Evolutionary conservation across 495 filamentous ascomycete genomes (phyloP), one percentile per base, ranked within the genome.

Genomic region (Aspergillus steynii): DNA sequence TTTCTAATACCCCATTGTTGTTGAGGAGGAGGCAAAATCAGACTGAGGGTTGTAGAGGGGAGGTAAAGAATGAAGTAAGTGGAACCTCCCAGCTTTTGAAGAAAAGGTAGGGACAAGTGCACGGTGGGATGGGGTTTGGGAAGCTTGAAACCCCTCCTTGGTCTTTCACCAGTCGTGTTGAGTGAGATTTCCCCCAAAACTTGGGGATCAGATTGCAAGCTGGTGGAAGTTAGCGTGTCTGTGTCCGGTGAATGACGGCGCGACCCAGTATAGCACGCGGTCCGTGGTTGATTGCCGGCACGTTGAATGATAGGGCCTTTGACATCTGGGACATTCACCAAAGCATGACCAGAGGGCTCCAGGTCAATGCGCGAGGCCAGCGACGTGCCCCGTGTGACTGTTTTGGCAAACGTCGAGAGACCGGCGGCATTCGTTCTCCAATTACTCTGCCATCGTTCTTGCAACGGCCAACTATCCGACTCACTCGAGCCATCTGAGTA

Each of bases 401-500:
- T 7, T 4, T 34, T 9, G 9, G 31, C 31, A 34, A 34, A 7
- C 31, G 31, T 34, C 31, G 31, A 34, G 31, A 15, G 28, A 15
- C 20, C 0, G 28, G 2, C 2, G 29, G 7, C 26, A 29, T 37
- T 25, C 14, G 31, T 34, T 54, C 15, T n/a, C 52, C 52, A 37
- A 29, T 45, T 47, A 26, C 5, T 28, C 10, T 28, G 20, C 29
- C 31, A 54, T 55, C 6, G n/a, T 2, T 20, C 29, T 27, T 55
- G 37, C 29, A 12, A n/a, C 26, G 34, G 25, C 42, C 32, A 27
- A 15, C 8, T 14, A 14, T 15, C 29, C 29, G 46, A 42, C 47
- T 58, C 59, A 32, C 28, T 58, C 5, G 58, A 53, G 6, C 51
- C 63, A 25, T 59, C 53, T 29, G 48, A 51, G 5, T 56, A 26